Evolutionary conservation across 2,329 filamentous ascomycete species (phyloP).

Genomic region (Alternaria postmessia): DNA sequence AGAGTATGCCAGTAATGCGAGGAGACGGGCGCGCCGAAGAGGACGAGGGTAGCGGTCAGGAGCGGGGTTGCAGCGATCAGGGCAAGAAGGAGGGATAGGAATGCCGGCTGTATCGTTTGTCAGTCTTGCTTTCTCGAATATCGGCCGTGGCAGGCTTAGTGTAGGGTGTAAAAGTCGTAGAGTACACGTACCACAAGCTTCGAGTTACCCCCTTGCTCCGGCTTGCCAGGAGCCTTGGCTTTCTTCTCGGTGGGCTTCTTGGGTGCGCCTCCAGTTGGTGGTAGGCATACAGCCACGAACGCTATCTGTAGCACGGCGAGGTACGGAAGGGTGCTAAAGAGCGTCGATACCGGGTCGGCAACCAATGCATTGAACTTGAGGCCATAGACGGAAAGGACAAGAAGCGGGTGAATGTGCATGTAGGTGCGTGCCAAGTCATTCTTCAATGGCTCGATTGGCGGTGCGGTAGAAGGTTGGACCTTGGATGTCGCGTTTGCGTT

Average conservation of each 20-base stretch:
- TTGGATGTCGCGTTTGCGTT: conserved; percentile 29
- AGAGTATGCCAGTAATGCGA: conserved; percentile 81
- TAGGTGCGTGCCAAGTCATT: conserved; percentile 62
- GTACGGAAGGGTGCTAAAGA: conserved; percentile 68
- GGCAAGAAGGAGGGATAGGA: conserved; percentile 72
- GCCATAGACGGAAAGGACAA: conserved; percentile 71
- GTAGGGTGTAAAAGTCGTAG: background rate
- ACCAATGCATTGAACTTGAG: conserved; percentile 73
- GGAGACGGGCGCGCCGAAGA: conserved; percentile 91
- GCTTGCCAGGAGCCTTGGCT: conserved; percentile 30
- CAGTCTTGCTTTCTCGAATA: background rate
- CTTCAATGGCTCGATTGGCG: conserved; percentile 58
- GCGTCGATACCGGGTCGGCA: conserved; percentile 70
- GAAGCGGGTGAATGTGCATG: conserved; percentile 71
- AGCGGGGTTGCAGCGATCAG: conserved; percentile 65
- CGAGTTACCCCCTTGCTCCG: conserved; percentile 34
- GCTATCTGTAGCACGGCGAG: conserved; percentile 69
- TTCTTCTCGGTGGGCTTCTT: conserved; percentile 53
- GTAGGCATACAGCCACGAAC: conserved; percentile 67
- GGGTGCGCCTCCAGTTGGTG: conserved; percentile 56
- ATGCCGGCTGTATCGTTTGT: conserved; percentile 63
- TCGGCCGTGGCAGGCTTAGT: no score
- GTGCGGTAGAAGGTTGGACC: conserved; percentile 32
- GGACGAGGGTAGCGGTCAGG: conserved; percentile 71
- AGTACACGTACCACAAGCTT: conserved; percentile 54